Evolutionary conservation across 768 basidiomycete species (phyloP), one percentile per base, ranked within the genome.

Genomic region (Tricholoma hemisulphureum): DNA sequence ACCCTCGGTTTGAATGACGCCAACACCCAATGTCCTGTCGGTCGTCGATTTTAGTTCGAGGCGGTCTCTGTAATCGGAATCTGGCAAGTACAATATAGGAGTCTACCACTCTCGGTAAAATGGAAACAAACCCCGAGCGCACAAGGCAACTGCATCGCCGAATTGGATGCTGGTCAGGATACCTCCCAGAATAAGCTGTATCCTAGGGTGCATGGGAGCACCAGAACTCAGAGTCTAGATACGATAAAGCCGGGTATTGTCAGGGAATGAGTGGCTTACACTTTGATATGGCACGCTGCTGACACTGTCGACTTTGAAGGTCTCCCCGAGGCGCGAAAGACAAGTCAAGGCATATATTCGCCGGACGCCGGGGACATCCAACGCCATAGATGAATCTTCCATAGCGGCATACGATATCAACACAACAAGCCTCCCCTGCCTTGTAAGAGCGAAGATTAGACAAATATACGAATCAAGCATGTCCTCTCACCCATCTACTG

Each of bases 121-220:
- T 6, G n/a, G 16, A 2, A 24, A 53, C 63, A 18, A 53, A 89
- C 90, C 82, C 73, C 82, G 78, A 50, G 88, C 81, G 68, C 86
- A 87, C 10, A 92, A 75, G 4, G 87, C 85, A 18, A 91, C 83
- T 1, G 88, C 84, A 69, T 92, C 89, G 26, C 89, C 89, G 60
- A 90, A 92, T 63, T 91, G 83, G 6, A 89, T 78, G 31, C 80
- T 77, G 35, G 85, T 71, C 8, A 89, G 65, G 20, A 79, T 74
- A 18, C 87, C 89, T n/a, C 76, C 77, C n/a, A 77, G 72, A 21
- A 89, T 70, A 16, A 85, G 74, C 53, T 83, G 82, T 53, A 92
- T 77, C 45, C 86, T 80, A 34, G 90, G 87, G 65, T 89, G 89
- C 59, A 85, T 83, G 1, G 88, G 88, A 1, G 87, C 86, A 24